These are phyloP conservation scores for Leccinum uliginosum DNA, from an alignment of 768 basidiomycete species.

Conservation along the genomic window DNA sequence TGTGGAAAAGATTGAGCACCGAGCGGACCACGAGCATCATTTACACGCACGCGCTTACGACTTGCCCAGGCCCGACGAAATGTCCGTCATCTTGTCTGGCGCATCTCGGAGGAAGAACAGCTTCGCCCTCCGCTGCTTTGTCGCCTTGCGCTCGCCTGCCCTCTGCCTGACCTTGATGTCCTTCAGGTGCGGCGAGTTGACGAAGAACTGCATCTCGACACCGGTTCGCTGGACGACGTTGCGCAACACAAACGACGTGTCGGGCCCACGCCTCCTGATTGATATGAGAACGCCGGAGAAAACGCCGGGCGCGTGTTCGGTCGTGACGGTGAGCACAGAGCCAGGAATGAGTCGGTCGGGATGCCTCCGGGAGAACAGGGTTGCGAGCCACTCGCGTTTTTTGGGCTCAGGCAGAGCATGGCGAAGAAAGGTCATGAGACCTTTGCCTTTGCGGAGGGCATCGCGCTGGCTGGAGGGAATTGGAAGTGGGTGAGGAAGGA, in stretches of 20 bases:
- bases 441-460: conserved; percentile 61
- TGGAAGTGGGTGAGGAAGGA: conserved; percentile 45
- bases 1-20: conserved; percentile 6
- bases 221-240: conserved; percentile 91
- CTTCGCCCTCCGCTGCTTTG: conserved; percentile 69
- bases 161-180: conserved; percentile 75
- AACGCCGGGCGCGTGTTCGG: conserved; percentile 69
- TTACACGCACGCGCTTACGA: conserved; percentile 20
- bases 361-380: conserved; percentile 69
- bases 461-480: conserved; percentile 34
- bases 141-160: conserved; percentile 44
- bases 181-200: conserved; percentile 82
- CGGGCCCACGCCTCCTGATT: conserved; percentile 76
- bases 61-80: conserved; percentile 44
- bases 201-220: conserved; percentile 90
- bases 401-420: conserved; percentile 61
- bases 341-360: conserved; percentile 71
- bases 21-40: neutral
- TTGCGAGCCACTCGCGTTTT: conserved; percentile 63
- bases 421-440: conserved; percentile 71
- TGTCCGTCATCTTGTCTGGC: conserved; percentile 80
- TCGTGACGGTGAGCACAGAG: conserved; percentile 78
- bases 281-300: conserved; percentile 90
- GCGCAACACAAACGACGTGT: conserved; percentile 84
- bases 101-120: conserved; percentile 79